phyloP scores from a whole-genome alignment of 306 rosid species.

The Rosa multiflora region DNA sequence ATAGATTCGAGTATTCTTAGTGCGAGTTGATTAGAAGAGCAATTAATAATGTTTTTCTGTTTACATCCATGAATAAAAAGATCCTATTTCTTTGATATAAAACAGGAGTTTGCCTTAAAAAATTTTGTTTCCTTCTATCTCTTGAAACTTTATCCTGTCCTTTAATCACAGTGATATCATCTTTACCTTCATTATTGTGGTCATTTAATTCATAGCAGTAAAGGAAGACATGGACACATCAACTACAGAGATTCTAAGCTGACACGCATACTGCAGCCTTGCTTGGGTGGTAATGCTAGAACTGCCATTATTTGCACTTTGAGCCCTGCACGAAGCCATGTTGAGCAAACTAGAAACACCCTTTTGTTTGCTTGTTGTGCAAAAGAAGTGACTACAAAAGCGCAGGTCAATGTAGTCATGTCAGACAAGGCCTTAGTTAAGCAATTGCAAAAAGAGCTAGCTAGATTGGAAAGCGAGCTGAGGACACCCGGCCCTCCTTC shows the following conservation, averaged over 20 bases:
- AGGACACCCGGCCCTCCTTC: slow-evolving; percentile 65
- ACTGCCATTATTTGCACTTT: slow-evolving; percentile 97
- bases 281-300: slow-evolving; percentile 98
- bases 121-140: neutral
- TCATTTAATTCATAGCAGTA: slow-evolving; percentile 57
- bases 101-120: neutral
- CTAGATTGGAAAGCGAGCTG: slow-evolving; percentile 93
- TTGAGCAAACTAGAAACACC: slow-evolving; percentile 96
- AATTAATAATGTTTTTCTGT: neutral
- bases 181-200: slow-evolving; percentile 11
- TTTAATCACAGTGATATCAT: neutral
- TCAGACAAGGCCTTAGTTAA: slow-evolving; percentile 97
- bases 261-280: slow-evolving; percentile 96
- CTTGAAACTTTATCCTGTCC: neutral
- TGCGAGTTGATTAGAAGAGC: neutral
- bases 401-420: slow-evolving; percentile 98
- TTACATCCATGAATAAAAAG: neutral
- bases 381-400: slow-evolving; percentile 95
- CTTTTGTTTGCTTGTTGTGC: slow-evolving; percentile 98
- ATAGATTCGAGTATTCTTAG: neutral
- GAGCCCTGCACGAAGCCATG: slow-evolving; percentile 96
- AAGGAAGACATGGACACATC: slow-evolving; percentile 87
- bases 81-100: neutral
- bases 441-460: slow-evolving; percentile 94
- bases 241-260: slow-evolving; percentile 97